A percentile compares a stretch with the other conserved stretches of the same genome.
These are phyloP conservation scores for Anthostomella pinea DNA, from an alignment of 2,329 filamentous ascomycete genomes.

Conservation along the genomic window DNA sequence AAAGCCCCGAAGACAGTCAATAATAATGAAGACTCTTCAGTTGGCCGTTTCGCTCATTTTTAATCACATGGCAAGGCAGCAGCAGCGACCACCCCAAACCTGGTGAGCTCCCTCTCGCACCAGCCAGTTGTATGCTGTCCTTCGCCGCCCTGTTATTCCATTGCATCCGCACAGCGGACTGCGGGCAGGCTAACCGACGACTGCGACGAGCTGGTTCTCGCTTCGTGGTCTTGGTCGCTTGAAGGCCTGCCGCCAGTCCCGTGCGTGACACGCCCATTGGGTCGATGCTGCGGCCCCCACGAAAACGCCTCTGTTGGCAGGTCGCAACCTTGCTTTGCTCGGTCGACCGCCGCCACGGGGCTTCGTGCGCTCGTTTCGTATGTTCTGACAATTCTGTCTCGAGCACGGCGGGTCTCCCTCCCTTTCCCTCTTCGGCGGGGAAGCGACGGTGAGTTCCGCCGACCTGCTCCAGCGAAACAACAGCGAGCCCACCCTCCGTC, in stretches of 20 bases:
- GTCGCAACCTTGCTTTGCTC: slow-evolving; percentile 1
- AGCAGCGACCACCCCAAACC: not conserved
- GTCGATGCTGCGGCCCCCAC: slow-evolving; percentile 55
- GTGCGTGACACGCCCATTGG: slow-evolving; percentile 35
- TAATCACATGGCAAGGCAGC: slow-evolving; percentile 5
- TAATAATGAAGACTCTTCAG: slow-evolving; percentile 9
- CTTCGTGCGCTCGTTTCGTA: slow-evolving; percentile 32
- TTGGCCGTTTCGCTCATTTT: slow-evolving; percentile 23
- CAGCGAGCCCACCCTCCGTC: slow-evolving; percentile 16
- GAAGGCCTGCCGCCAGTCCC: slow-evolving; percentile 9
- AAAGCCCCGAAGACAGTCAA: slow-evolving; percentile 23
- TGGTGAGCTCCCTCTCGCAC: slow-evolving; percentile 1
- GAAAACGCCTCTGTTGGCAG: slow-evolving; percentile 13
- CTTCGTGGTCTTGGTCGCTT: slow-evolving; percentile 14
- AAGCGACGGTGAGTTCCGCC: slow-evolving; percentile 9
- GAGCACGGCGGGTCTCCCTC: slow-evolving; percentile 16
- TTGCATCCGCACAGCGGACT: slow-evolving; percentile 31
- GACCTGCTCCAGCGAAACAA: slow-evolving; percentile 26
- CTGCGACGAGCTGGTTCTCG: slow-evolving; percentile 46
- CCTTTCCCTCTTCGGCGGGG: slow-evolving; percentile 6
- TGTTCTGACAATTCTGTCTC: slow-evolving; percentile 25
- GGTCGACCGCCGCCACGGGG: too few species aligned
- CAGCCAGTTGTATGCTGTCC: too few species aligned
- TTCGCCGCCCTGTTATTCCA: slow-evolving; percentile 29
- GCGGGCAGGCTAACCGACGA: slow-evolving; percentile 18